Percentiles rank a stretch among this genome's conserved stretches.
Evolutionary conservation across 305 asterid genomes (phyloP).

Genomic region (Fraxinus paxiana): DNA sequence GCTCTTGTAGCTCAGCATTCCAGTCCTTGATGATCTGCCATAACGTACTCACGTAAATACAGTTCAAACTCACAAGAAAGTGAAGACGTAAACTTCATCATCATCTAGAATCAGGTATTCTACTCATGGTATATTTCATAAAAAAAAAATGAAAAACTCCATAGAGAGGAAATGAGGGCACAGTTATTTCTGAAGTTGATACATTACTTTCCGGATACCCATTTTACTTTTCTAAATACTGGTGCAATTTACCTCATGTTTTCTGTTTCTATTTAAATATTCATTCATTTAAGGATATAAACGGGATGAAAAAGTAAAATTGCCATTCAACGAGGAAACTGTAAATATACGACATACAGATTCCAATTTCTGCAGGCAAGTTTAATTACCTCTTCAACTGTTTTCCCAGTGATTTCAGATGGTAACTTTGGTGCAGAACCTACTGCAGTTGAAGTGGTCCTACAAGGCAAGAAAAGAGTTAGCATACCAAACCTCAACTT

Average conservation of each 20-base stretch:
- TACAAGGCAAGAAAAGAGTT: slow-evolving; percentile 35
- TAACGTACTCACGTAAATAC: slow-evolving; percentile 15
- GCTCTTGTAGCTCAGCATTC: slow-evolving; percentile 92
- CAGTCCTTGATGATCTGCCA: slow-evolving; percentile 92
- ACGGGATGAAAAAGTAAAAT: background rate
- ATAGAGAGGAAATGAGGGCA: background rate
- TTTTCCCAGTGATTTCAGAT: slow-evolving; percentile 87
- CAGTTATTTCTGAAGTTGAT: background rate
- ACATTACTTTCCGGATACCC: background rate
- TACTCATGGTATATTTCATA: background rate
- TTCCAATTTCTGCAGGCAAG: slow-evolving; percentile 4
- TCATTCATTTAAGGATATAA: background rate
- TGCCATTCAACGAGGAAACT: background rate
- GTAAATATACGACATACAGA: background rate
- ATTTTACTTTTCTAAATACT: background rate
- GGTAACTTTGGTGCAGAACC: slow-evolving; percentile 70
- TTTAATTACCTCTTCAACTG: slow-evolving; percentile 82
- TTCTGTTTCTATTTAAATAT: background rate
- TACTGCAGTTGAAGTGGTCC: slow-evolving; percentile 52
- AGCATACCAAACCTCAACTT: slow-evolving; percentile 12
- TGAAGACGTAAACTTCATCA: slow-evolving; percentile 6
- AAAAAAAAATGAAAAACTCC: background rate
- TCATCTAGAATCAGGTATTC: slow-evolving; percentile 3
- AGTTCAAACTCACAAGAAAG: slow-evolving; percentile 5
- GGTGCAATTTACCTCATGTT: background rate